Percentiles rank a stretch among this genome's conserved stretches.
Conservation (phyloP, 768 basidiomycete species). For the Russula brevipes region DNA sequence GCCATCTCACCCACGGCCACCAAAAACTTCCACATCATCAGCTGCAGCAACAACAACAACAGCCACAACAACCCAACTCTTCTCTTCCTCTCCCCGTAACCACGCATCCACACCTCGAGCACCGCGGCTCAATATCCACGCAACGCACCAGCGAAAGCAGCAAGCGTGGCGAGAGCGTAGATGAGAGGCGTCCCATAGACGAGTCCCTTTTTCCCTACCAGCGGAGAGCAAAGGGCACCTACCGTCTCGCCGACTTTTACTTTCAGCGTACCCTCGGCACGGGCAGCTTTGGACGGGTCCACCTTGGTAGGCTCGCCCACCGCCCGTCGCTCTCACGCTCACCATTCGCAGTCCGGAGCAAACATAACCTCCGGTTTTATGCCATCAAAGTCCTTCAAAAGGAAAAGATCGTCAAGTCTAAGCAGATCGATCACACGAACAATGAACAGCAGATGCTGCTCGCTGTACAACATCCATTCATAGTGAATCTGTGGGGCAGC, state of each 20-base stretch:
- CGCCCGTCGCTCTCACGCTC: background rate
- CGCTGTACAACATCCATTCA: slow-evolving; percentile 84
- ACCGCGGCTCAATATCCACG: slow-evolving; percentile 65
- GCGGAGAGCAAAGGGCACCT: slow-evolving; percentile 56
- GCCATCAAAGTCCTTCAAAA: slow-evolving; percentile 94
- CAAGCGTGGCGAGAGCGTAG: slow-evolving; percentile 37
- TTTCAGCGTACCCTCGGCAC: slow-evolving; percentile 85
- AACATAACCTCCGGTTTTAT: slow-evolving; percentile 93
- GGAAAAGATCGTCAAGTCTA: slow-evolving; percentile 84
- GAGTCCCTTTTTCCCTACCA: slow-evolving; percentile 31
- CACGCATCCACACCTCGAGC: slow-evolving; percentile 33
- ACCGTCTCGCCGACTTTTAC: slow-evolving; percentile 70
- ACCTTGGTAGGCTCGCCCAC: slow-evolving; percentile 52
- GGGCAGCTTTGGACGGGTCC: slow-evolving; percentile 96
- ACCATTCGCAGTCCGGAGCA: slow-evolving; percentile 63
- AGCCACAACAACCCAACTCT: too few relatives aligned
- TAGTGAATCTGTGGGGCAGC: slow-evolving; percentile 93
- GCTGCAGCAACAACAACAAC: slow-evolving; percentile 24
- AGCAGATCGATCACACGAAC: slow-evolving; percentile 97
- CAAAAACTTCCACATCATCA: slow-evolving; percentile 22
- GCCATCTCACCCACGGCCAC: slow-evolving; percentile 28
- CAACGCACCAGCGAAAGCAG: slow-evolving; percentile 56
- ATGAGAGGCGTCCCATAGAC: slow-evolving; percentile 12
- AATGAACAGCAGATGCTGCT: slow-evolving; percentile 87
- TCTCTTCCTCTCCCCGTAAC: slow-evolving; percentile 19